These are phyloP conservation scores for Globisporangium parvum DNA, from an alignment of 352 stramenopile genomes.

Conservation along the genomic window DNA sequence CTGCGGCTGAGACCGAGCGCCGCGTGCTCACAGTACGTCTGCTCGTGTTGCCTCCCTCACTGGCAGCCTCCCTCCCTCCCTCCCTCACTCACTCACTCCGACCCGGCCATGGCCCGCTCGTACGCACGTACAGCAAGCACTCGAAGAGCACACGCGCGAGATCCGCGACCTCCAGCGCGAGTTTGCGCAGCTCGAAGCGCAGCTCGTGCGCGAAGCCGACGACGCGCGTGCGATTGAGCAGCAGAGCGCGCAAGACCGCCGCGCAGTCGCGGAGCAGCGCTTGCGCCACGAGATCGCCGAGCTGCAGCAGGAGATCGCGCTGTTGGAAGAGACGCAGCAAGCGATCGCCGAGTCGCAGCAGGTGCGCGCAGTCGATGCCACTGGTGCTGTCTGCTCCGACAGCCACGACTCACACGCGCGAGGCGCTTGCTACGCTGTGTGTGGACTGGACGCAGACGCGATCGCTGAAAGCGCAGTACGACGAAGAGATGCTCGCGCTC, in stretches of 20 bases:
- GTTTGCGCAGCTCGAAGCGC: constrained; percentile 30
- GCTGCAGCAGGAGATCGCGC: constrained; percentile 49
- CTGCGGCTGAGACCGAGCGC: constrained; percentile 4
- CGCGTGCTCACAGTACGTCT: constrained; percentile 7
- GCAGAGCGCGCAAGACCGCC: constrained; percentile 28
- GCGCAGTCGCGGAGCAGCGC: constrained; percentile 28
- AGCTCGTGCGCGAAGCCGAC: constrained; percentile 27
- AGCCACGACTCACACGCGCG: neutral
- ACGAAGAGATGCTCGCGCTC: constrained; percentile 51
- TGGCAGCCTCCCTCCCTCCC: too few species aligned
- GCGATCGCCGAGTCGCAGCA: constrained; percentile 40
- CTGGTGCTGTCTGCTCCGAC: neutral
- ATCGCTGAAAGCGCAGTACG: constrained; percentile 63
- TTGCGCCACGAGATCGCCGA: constrained; percentile 41
- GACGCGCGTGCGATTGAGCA: constrained; percentile 14
- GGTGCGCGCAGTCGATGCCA: constrained; percentile 18
- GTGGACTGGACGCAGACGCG: constrained; percentile 23
- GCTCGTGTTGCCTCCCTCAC: too few species aligned
- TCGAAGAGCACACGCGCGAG: constrained; percentile 39
- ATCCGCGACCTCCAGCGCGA: constrained; percentile 49
- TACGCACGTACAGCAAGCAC: constrained; percentile 14
- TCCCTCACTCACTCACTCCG: neutral
- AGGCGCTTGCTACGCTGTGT: neutral
- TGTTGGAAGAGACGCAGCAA: constrained; percentile 47
- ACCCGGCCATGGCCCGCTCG: neutral